Base-by-base conservation (phyloP, 495 filamentous ascomycete species). In the Trichoderma gamsii region DNA sequence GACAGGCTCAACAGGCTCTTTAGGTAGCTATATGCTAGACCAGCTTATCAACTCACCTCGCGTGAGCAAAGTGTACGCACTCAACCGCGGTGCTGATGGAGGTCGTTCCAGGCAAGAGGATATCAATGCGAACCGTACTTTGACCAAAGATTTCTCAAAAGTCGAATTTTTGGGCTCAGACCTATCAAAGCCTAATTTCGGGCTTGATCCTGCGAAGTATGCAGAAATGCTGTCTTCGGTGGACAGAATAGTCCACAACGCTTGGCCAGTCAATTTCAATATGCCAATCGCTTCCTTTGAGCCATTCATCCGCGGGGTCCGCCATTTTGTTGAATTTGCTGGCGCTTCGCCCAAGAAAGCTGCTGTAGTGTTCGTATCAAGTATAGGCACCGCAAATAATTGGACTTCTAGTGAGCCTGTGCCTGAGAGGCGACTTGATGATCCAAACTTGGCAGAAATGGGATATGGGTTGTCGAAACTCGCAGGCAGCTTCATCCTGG, bases 1-100 rank as follows among this genome's bases (percentile, higher is more conserved):
- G 15, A 89, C 85, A 0, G 86, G 87, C 43, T 81, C 82, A 0
- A 88, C 87, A 1, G 87, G 86, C 32, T 79, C 79, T n/a, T 70
- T 90, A 7, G 87, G 87, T 4, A 83, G 80, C 1, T 86, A 87
- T 71, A 75, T 88, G 68, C 74, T 89, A 2, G 78, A 83, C 68
- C 46, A 73, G 4, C 77, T 85, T 16, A 66, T 79, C 0, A 61
- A 66, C 12, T 72, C 71, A 21, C 75, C 78, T 0, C 66, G 67
- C 7, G 79, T 88, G 11, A 70, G 73, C 56, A 82, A 82, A 68
- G 74, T 88, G 49, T 77, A 82, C 70, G 88, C 85, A 68, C 76
- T 88, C 67, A 88, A 88, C 73, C 80, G 87, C 21, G 66, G 74
- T 11, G 68, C 73, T 21, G 77, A 85, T 65, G 78, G 78, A 11